Evolutionary conservation across 116 monocot genomes (phyloP).

Genomic region (Dioscorea cayenensis): DNA sequence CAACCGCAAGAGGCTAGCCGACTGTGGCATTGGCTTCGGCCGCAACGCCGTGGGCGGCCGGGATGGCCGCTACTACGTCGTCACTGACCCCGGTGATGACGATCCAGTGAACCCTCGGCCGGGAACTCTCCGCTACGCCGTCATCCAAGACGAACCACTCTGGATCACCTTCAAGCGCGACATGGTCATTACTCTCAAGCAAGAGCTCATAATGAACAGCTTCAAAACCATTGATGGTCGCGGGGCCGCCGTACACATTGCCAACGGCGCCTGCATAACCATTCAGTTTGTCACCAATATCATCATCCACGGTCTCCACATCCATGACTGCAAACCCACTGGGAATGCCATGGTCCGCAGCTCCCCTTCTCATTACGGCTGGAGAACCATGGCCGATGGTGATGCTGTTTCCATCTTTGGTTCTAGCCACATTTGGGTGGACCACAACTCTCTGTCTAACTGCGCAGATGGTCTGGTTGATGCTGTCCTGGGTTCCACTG

Average conservation of each 20-base stretch:
- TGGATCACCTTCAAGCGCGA: slow-evolving; percentile 84
- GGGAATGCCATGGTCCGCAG: slow-evolving; percentile 94
- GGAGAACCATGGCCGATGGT: slow-evolving; percentile 85
- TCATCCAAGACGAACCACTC: slow-evolving; percentile 70
- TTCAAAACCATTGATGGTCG: slow-evolving; percentile 95
- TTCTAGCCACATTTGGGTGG: slow-evolving; percentile 85
- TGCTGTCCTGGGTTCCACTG: slow-evolving; percentile 80
- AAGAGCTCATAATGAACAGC: slow-evolving; percentile 95
- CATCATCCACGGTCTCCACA: slow-evolving; percentile 77
- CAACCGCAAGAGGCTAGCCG: slow-evolving; percentile 71
- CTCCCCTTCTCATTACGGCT: slow-evolving; percentile 77
- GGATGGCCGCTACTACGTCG: slow-evolving; percentile 65
- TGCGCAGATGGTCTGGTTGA: slow-evolving; percentile 88
- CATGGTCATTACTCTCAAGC: slow-evolving; percentile 88
- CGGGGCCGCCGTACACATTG: slow-evolving; percentile 80
- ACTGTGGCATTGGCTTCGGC: slow-evolving; percentile 86
- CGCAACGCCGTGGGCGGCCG: slow-evolving; percentile 86
- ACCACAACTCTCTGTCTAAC: slow-evolving; percentile 79
- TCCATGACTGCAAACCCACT: slow-evolving; percentile 85
- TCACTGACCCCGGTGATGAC: slow-evolving; percentile 67
- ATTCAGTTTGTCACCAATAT: slow-evolving; percentile 75
- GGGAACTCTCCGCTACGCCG: slow-evolving; percentile 80
- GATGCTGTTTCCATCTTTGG: slow-evolving; percentile 83
- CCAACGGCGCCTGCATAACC: slow-evolving; percentile 81
- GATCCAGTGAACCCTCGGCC: slow-evolving; percentile 62